These are phyloP conservation scores for Solanum chacoense DNA, from an alignment of 305 asterid species.

Conservation along the genomic window DNA sequence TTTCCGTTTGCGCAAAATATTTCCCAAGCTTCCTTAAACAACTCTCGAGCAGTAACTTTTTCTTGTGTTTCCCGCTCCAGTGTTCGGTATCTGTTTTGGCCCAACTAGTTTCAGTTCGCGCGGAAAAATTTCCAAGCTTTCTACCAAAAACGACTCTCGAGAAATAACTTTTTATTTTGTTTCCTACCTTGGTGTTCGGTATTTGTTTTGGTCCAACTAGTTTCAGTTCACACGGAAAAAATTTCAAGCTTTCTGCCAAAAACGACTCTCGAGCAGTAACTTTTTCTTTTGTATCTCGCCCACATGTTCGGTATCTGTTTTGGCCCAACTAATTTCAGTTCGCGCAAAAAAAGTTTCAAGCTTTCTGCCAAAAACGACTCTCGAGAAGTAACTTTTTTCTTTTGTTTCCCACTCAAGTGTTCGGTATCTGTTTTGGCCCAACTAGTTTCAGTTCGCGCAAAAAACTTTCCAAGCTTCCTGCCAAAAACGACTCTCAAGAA, in stretches of 20 bases:
- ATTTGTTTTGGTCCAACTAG: neutral
- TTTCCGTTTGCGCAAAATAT: too few relatives aligned
- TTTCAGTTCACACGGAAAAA: neutral
- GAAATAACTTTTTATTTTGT: neutral
- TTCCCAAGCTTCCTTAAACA: too few relatives aligned
- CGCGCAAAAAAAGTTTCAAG: neutral
- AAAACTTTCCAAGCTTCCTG: neutral
- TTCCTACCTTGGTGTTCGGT: neutral
- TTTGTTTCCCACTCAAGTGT: neutral
- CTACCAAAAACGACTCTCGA: neutral
- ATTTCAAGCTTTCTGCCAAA: neutral
- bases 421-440: neutral
- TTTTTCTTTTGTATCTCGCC: neutral
- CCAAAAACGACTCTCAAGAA: neutral
- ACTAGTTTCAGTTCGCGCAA: neutral
- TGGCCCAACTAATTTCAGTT: neutral
- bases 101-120: neutral
- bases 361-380: neutral
- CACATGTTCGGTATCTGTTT: neutral
- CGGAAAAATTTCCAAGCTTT: neutral
- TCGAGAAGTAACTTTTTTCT: neutral
- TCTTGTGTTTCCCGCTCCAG: rapidly evolving
- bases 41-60: neutral
- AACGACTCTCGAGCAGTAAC: neutral
- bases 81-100: neutral